Conservation (phyloP, 805 yeast species). For the Ogataea glucozyma region DNA sequence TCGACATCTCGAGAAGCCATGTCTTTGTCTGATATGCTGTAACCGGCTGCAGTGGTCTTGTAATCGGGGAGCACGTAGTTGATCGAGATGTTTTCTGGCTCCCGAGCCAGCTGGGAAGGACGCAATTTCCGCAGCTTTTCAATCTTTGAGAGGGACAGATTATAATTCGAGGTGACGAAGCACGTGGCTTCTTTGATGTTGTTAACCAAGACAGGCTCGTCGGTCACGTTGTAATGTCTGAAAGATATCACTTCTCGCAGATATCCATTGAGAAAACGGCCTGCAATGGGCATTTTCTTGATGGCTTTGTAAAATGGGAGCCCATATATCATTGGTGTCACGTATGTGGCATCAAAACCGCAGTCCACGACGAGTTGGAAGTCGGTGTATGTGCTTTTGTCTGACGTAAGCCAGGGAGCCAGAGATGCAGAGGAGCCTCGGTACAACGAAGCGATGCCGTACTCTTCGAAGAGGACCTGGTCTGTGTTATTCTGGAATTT, state of each 20-base stretch:
- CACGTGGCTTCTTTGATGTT: constrained; percentile 80
- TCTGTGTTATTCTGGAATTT: constrained; percentile 81
- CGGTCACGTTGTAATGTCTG: constrained; percentile 89
- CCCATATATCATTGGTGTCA: constrained; percentile 81
- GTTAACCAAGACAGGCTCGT: constrained; percentile 82
- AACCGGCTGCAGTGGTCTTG: constrained; percentile 77
- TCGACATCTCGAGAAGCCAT: constrained; percentile 8
- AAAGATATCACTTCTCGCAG: constrained; percentile 83
- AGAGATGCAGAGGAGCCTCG: constrained; percentile 63
- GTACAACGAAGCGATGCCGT: constrained; percentile 70
- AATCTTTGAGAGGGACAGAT: constrained; percentile 28
- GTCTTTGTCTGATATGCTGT: constrained; percentile 29
- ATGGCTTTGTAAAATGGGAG: constrained; percentile 75
- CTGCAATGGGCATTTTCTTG: constrained; percentile 81
- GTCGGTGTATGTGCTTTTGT: constrained; percentile 40
- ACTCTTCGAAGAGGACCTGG: constrained; percentile 92
- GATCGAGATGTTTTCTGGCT: constrained; percentile 41
- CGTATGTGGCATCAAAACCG: constrained; percentile 86
- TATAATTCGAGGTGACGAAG: constrained; percentile 64
- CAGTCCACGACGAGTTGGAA: constrained; percentile 82
- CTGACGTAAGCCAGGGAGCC: constrained; percentile 57
- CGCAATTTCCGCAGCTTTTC: constrained; percentile 26
- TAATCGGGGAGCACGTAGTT: constrained; percentile 88
- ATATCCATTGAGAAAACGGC: constrained; percentile 78
- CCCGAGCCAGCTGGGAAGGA: constrained; percentile 20